These are phyloP conservation scores for Hymenoscyphus occultus DNA, from an alignment of 2,329 filamentous ascomycete species.

Conservation along the genomic window DNA sequence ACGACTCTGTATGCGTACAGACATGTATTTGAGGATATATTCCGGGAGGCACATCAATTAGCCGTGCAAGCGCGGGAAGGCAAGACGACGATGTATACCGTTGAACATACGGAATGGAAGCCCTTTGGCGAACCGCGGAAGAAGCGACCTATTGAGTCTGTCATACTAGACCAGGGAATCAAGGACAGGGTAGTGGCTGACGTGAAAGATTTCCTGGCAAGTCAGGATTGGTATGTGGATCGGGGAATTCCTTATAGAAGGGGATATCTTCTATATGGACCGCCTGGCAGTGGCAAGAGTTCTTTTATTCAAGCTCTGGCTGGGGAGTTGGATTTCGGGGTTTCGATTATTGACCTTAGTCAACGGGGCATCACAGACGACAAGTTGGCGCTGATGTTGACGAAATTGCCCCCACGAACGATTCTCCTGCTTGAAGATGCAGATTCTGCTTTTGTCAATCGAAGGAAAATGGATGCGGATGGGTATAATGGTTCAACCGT, in stretches of 20 bases:
- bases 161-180: conserved; percentile 79
- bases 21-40: conserved; percentile 85
- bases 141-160: conserved; percentile 84
- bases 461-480: conserved; percentile 56
- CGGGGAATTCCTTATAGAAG: conserved; percentile 73
- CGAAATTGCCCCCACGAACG: conserved; percentile 49
- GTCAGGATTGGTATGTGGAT: conserved; percentile 87
- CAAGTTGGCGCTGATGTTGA: conserved; percentile 48
- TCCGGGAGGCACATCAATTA: conserved; percentile 79
- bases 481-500: conserved; percentile 33
- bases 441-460: conserved; percentile 46
- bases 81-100: conserved; percentile 88
- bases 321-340: conserved; percentile 55
- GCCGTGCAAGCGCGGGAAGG: conserved; percentile 80
- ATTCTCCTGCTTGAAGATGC: conserved; percentile 57
- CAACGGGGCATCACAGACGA: conserved; percentile 56
- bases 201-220: conserved; percentile 48
- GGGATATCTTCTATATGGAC: conserved; percentile 76
- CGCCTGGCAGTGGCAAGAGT: conserved; percentile 76
- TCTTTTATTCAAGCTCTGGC: conserved; percentile 95
- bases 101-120: conserved; percentile 80
- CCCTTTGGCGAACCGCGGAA: conserved; percentile 79
- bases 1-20: conserved; percentile 89
- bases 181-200: conserved; percentile 49
- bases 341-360: conserved; percentile 53